phyloP scores from a whole-genome alignment of 2,329 filamentous ascomycete genomes.

The Stemphylium beticola region DNA sequence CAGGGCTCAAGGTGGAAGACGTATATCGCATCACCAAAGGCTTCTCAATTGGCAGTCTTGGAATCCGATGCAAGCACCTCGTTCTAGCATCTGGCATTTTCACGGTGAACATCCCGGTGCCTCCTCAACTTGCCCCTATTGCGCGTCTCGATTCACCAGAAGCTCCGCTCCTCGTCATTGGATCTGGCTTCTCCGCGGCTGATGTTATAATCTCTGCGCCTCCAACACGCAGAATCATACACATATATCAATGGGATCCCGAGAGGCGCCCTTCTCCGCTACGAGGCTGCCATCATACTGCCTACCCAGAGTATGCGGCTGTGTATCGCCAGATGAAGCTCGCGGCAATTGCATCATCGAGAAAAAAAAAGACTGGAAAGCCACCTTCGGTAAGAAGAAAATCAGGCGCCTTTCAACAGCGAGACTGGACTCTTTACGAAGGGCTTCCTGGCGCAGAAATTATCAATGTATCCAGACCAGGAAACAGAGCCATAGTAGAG shows the following conservation, averaged over 20 bases:
- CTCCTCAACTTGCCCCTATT: constrained; percentile 57
- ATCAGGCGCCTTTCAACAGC: constrained; percentile 52
- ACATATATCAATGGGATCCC: constrained; percentile 66
- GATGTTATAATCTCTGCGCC: constrained; percentile 65
- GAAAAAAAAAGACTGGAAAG: constrained; percentile 24
- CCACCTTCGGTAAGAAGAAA: constrained; percentile 41
- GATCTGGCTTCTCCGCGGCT: constrained; percentile 67
- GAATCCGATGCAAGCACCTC: constrained; percentile 61
- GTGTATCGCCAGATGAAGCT: constrained; percentile 67
- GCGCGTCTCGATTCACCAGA: constrained; percentile 31
- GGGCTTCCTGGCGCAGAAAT: constrained; percentile 62
- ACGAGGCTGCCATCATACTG: constrained; percentile 64
- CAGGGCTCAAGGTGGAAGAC: constrained; percentile 49
- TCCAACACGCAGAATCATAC: constrained; percentile 60
- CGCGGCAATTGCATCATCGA: constrained; percentile 44
- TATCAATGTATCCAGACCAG: constrained; percentile 41
- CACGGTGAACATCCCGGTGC: constrained; percentile 60
- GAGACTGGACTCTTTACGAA: constrained; percentile 62
- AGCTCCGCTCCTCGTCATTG: constrained; percentile 61
- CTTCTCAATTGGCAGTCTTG: constrained; percentile 59
- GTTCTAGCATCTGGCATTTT: constrained; percentile 67
- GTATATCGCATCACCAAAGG: constrained; percentile 55
- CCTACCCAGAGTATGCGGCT: constrained; percentile 67
- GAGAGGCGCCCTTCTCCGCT: constrained; percentile 62
- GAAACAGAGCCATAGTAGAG: constrained; percentile 43